These are phyloP conservation scores for Dactylellina drechsleri DNA, from an alignment of 2,329 filamentous ascomycete species.

Conservation along the genomic window DNA sequence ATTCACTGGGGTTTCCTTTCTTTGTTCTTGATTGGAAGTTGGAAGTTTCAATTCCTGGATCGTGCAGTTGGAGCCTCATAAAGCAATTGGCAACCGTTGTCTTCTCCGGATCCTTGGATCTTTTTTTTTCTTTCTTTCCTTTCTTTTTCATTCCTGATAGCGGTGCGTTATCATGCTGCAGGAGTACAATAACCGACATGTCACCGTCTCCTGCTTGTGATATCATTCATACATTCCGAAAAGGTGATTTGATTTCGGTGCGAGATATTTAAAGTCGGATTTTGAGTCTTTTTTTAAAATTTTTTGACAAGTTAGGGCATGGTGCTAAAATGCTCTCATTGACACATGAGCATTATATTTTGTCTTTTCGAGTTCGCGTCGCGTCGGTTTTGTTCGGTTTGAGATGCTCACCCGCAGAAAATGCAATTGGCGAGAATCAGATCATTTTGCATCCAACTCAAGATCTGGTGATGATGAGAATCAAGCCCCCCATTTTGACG, in stretches of 20 bases:
- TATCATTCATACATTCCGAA: conserved; percentile 30
- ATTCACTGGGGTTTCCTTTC: background rate
- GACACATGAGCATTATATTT: conserved; percentile 41
- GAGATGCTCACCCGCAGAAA: conserved; percentile 13
- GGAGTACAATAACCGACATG: conserved; percentile 46
- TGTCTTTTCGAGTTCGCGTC: background rate
- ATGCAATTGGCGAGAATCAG: conserved; percentile 14
- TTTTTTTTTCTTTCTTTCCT: background rate
- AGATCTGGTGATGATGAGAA: conserved; percentile 33
- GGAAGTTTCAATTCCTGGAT: background rate
- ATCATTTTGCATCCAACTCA: conserved; percentile 12
- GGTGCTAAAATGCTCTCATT: conserved; percentile 9
- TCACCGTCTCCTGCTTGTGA: conserved; percentile 55
- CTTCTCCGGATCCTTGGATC: background rate
- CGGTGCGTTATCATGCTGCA: conserved; percentile 25
- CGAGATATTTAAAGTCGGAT: background rate
- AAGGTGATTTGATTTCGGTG: background rate
- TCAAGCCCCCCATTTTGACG: conserved; percentile 21
- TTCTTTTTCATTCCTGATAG: conserved; percentile 4
- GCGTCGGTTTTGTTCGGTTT: background rate
- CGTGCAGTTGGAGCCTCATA: background rate
- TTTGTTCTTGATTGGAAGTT: conserved; percentile 4
- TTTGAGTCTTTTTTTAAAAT: background rate
- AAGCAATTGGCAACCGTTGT: too few relatives aligned
- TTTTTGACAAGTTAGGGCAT: background rate